Conservation (phyloP, 495 filamentous ascomycete species). For the Hyaloscypha bicolor region DNA sequence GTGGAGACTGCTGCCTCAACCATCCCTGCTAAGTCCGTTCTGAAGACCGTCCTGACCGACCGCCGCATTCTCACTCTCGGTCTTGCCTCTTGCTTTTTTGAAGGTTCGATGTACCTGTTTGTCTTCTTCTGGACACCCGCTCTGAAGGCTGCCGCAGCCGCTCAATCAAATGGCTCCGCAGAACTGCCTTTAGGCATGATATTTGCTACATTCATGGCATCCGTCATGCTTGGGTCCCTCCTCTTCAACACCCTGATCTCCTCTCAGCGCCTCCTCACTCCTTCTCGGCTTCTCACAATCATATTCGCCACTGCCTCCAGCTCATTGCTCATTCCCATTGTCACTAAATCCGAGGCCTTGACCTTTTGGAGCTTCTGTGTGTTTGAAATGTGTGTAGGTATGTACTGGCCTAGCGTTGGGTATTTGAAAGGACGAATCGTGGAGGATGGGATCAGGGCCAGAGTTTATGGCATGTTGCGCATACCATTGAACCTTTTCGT, state of each 20-base stretch:
- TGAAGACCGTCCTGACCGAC: slow-evolving; percentile 29
- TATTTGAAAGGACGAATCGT: slow-evolving; percentile 51
- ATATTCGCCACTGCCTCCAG: slow-evolving; percentile 41
- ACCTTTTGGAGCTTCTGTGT: slow-evolving; percentile 56
- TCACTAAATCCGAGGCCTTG: slow-evolving; percentile 40
- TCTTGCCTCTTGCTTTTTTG: slow-evolving; percentile 55
- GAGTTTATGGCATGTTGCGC: slow-evolving; percentile 54
- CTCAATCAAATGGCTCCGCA: slow-evolving; percentile 19
- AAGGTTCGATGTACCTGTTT: slow-evolving; percentile 61
- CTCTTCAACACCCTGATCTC: slow-evolving; percentile 43
- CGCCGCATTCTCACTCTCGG: slow-evolving; percentile 49
- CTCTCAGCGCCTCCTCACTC: slow-evolving; percentile 29
- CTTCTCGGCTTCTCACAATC: slow-evolving; percentile 41
- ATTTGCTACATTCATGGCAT: slow-evolving; percentile 60
- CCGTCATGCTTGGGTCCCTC: slow-evolving; percentile 52
- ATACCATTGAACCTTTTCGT: slow-evolving; percentile 61
- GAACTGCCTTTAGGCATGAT: slow-evolving; percentile 57
- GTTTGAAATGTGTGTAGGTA: slow-evolving; percentile 55
- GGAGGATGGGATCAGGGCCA: slow-evolving; percentile 50
- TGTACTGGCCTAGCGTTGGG: slow-evolving; percentile 56
- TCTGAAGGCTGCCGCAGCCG: slow-evolving; percentile 40
- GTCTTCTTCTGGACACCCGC: slow-evolving; percentile 57
- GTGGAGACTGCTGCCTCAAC: not conserved
- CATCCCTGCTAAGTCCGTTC: slow-evolving; percentile 19
- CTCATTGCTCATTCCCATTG: slow-evolving; percentile 42